These are phyloP conservation scores for Davidsoniella eucalypti DNA, from an alignment of 2,329 filamentous ascomycete genomes.

Conservation along the genomic window DNA sequence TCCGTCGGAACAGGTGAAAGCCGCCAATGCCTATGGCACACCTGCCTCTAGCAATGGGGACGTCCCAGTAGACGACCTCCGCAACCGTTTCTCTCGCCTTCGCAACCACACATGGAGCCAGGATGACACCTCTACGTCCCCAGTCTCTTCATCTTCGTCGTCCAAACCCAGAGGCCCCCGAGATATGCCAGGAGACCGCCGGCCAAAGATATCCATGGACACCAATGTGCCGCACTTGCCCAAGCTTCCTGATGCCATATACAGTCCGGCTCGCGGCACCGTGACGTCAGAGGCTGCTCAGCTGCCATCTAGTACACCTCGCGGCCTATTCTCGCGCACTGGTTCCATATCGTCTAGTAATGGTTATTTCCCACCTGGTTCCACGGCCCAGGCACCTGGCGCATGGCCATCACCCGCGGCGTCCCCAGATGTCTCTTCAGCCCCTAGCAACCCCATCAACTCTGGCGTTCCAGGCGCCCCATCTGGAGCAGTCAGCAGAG, in stretches of 20 bases:
- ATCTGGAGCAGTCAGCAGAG: neutral
- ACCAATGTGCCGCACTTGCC: conserved; percentile 43
- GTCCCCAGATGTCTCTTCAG: neutral
- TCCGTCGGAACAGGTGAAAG: neutral
- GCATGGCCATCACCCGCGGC: neutral
- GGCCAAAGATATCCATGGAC: conserved; percentile 31
- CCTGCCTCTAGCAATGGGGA: neutral
- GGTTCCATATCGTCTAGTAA: conserved; percentile 26
- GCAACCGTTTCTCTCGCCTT: conserved; percentile 40
- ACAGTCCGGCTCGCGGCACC: conserved; percentile 60
- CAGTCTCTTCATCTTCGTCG: too few relatives aligned
- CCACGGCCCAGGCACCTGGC: neutral
- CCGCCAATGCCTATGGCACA: neutral
- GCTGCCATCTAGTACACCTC: conserved; percentile 46
- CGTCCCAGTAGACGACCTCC: conserved; percentile 28
- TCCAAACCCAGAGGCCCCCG: conserved; percentile 34
- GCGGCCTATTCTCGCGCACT: conserved; percentile 45
- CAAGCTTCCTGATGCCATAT: conserved; percentile 58
- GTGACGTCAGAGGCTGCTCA: conserved; percentile 48
- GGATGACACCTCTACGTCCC: conserved; percentile 23
- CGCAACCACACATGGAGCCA: conserved; percentile 24
- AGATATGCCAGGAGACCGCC: conserved; percentile 31
- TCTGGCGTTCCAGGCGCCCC: neutral
- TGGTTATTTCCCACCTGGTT: neutral
- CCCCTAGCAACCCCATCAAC: neutral